Conservation (phyloP, 1,284 basidiomycete genomes). For the Melampsora americana region DNA sequence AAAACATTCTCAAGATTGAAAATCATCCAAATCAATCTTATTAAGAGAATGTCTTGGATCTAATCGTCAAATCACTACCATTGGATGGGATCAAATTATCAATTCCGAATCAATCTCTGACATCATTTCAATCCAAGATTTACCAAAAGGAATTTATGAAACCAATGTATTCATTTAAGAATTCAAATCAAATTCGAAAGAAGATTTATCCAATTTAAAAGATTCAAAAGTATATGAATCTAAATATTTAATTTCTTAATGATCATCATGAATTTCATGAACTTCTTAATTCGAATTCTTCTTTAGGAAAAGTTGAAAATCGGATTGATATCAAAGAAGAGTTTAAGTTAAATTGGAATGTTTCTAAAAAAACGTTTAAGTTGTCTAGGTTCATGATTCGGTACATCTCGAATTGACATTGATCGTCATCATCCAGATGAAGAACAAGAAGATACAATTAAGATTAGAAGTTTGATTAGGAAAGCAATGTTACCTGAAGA, state of each 20-base stretch:
- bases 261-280: no score
- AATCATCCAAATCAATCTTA: not conserved
- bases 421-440: not conserved
- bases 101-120: not conserved
- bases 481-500: constrained; percentile 31
- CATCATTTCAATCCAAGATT: not conserved
- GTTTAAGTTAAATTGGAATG: not conserved
- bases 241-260: no score
- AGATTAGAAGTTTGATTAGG: not conserved
- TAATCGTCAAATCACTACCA: constrained; percentile 1
- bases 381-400: constrained; percentile 30
- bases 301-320: constrained; percentile 24
- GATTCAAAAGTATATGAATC: constrained; percentile 13
- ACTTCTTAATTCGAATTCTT: no score
- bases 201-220: constrained; percentile 9
- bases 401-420: constrained; percentile 21
- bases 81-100: constrained; percentile 34
- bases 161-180: not conserved
- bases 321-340: constrained; percentile 10
- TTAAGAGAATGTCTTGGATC: constrained; percentile 24
- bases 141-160: not conserved
- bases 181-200: not conserved
- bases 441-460: no score
- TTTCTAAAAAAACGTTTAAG: constrained; percentile 1
- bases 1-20: not conserved